Evolutionary conservation across 345 rosid genomes (phyloP).

Genomic region (Lagerstroemia speciosa): DNA sequence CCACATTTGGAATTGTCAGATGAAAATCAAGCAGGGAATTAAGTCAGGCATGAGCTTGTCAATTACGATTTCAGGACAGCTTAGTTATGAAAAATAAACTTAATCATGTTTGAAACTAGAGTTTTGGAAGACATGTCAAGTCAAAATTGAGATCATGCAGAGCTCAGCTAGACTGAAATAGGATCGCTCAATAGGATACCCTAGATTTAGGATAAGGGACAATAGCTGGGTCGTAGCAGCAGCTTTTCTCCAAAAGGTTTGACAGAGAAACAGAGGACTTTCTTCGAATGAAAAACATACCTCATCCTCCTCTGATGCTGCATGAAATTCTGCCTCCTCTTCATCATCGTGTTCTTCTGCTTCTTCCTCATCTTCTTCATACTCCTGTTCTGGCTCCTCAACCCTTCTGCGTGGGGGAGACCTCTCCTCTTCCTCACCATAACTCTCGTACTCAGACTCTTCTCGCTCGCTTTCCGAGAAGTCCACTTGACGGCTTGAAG

Average conservation of each 20-base stretch:
- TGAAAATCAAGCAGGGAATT: not conserved
- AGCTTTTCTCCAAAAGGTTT: not conserved
- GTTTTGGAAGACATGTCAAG: not conserved
- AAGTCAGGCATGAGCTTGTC: not conserved
- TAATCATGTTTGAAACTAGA: not conserved
- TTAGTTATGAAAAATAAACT: not conserved
- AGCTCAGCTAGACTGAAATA: not conserved
- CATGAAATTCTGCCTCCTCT: slow-evolving; percentile 39
- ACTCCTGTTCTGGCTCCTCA: slow-evolving; percentile 71
- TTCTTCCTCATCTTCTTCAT: slow-evolving; percentile 79
- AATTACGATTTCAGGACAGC: not conserved
- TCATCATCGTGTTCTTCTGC: slow-evolving; percentile 37
- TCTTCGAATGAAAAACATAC: not conserved
- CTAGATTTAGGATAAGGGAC: not conserved
- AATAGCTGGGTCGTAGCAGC: not conserved
- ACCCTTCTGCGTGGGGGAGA: slow-evolving; percentile 43
- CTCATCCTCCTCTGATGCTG: slow-evolving; percentile 70
- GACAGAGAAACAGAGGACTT: not conserved
- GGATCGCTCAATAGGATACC: not conserved
- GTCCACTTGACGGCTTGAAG: slow-evolving; percentile 57
- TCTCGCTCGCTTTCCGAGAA: slow-evolving; percentile 89
- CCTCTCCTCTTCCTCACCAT: slow-evolving; percentile 73
- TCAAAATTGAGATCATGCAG: not conserved
- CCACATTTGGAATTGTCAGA: too few species aligned
- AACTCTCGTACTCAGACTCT: slow-evolving; percentile 93